A percentile compares a stretch with the other conserved stretches of the same genome.
phyloP scores from a whole-genome alignment of 352 stramenopile genomes.

The Phytophthora chlamydospora region DNA sequence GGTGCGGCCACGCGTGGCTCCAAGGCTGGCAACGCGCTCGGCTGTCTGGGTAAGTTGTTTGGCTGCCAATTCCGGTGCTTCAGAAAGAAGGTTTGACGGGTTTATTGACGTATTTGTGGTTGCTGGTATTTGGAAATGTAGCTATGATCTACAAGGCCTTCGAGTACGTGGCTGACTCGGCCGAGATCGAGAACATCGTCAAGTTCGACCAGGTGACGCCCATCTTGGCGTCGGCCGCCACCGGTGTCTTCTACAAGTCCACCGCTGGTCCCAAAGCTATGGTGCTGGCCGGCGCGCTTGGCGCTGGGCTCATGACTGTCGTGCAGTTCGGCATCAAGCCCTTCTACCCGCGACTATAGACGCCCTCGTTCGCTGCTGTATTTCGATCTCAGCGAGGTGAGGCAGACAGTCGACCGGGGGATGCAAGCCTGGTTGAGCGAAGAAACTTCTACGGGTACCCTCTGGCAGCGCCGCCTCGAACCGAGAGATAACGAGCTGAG shows the following conservation, averaged over 20 bases:
- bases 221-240: constrained; percentile 82
- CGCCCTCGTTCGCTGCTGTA: constrained; percentile 21
- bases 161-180: constrained; percentile 80
- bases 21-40: constrained; percentile 85
- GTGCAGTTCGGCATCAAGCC: constrained; percentile 89
- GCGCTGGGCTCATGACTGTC: constrained; percentile 81
- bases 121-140: constrained; percentile 22
- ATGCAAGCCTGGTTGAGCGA: constrained; percentile 3
- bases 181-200: constrained; percentile 82
- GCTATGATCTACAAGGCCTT: constrained; percentile 90
- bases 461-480: constrained; percentile 6
- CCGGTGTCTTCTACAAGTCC: constrained; percentile 88
- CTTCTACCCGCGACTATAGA: constrained; percentile 83
- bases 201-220: constrained; percentile 87
- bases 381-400: constrained; percentile 11
- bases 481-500: neutral
- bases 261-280: constrained; percentile 85
- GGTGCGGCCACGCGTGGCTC: constrained; percentile 78
- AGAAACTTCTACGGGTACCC: neutral
- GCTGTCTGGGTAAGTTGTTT: constrained; percentile 66
- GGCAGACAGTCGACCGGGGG: neutral
- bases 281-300: constrained; percentile 80
- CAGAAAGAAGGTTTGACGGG: constrained; percentile 6
- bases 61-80: neutral
- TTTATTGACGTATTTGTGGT: constrained; percentile 22